Base-by-base conservation (phyloP, 768 basidiomycete genomes). In the Boletus reticuloceps region DNA sequence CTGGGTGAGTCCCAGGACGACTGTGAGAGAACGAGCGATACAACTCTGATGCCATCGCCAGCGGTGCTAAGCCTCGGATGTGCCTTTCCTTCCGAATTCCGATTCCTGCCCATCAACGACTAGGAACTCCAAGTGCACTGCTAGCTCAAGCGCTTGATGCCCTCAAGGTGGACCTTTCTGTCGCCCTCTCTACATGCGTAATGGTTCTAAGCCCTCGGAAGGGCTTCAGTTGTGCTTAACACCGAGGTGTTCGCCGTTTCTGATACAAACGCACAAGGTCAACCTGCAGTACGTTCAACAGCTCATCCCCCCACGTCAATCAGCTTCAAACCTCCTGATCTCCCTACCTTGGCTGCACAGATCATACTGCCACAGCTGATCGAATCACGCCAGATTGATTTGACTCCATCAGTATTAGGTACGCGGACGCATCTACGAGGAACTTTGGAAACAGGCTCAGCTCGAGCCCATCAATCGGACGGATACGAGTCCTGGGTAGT, bases 401-500 rank as follows among this genome's bases (percentile, higher is more conserved):
- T 43, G 36, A 43, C 40, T 5, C 19, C 50, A 59, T 51, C 52
- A 50, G n/a, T 41, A 52, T 52, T 32, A 50, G 40, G 40, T 40
- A 50, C 48, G 32, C 46, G 89, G 88, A 3, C 78, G 74, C 13
- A 86, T 83, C 14, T 91, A 90, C 51, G 81, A 90, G 50, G 76
- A 79, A n/a, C 66, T 90, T 12, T 86, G 84, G 82, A 71, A 78
- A 31, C 70, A 79, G 10, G 84, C 77, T 6, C 79, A 85, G 60
- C 63, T 65, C 4, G 85, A 88, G 53, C 86, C 86, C 0, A 64
- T 88, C 44, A 89, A 88, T 63, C 65, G 71, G 55, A 70, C 67
- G 0, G 78, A 80, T 34, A 74, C 81, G 8, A 70, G 81, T 3
- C 74, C 72, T n/a, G 85, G 79, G 22, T 87, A 72, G 84, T 84